Conservation (phyloP, 169 alveolate species). For the Plasmodium cynomolgi region DNA sequence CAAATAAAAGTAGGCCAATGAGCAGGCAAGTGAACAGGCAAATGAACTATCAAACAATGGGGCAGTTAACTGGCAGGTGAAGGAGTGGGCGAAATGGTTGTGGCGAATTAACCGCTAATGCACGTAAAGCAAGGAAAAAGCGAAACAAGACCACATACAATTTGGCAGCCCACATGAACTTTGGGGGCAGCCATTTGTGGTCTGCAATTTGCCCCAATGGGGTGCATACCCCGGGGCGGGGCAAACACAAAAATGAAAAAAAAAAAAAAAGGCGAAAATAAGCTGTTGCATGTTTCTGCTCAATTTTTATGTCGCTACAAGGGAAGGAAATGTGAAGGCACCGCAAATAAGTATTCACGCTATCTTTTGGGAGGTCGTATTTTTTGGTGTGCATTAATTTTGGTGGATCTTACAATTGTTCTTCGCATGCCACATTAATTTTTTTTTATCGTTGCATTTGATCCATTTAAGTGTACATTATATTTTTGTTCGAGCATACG, state of each 20-base stretch:
- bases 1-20: background rate
- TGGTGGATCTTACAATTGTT: background rate
- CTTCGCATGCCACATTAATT: background rate
- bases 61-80: background rate
- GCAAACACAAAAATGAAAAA: background rate
- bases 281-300: background rate
- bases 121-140: background rate
- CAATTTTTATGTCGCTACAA: background rate
- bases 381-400: background rate
- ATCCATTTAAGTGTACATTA: background rate
- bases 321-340: background rate
- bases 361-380: background rate
- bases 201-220: background rate
- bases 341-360: background rate
- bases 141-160: conserved; percentile 12
- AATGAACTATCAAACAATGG: background rate
- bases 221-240: background rate
- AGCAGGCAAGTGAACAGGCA: background rate
- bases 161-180: background rate
- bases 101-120: background rate
- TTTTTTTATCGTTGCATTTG: background rate
- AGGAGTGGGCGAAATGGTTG: background rate
- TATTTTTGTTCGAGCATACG: background rate
- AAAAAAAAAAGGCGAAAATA: background rate
- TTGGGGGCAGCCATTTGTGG: background rate